Base-by-base conservation (phyloP, 1,284 basidiomycete species). In the Kalmanozyma brasiliensis region DNA sequence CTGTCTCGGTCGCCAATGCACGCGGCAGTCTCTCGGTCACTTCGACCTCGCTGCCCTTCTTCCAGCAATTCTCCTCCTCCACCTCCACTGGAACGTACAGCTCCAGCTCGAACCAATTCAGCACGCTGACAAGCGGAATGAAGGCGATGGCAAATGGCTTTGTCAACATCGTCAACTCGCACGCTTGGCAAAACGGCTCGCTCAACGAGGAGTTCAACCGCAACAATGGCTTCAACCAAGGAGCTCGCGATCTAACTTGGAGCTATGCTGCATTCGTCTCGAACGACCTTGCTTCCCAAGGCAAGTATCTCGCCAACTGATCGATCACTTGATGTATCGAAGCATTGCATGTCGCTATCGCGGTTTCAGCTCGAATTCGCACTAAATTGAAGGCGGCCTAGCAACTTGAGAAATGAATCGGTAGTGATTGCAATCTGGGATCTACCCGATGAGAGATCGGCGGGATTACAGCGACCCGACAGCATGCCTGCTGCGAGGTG, bases 181-280 rank as follows among this genome's bases (percentile, higher is more conserved):
- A 70, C 47, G 52, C 63, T 4, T 59, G 57, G 49, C 17, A 45
- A 17, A 77, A 77, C 43, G 75, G 73, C 8, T 68, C 63, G 26
- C 20, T 77, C 17, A 61, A 66, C 38, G 75, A 77, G 56, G 49
- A 73, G 46, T 72, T 75, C 34, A 52, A 58, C 42, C 52, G 67
- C 13, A 35, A 66, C 43, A 67, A 47, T 10, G 75, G 75, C 36
- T 68, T 40, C 48, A 70, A 68, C 24, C 49, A 59, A 26, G 75
- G 75, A 26, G 75, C 75, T 1, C 40, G 75, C 11, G 75, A 77
- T 43, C 46, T 77, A 14, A 77, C 75, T 26, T 77, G 75, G 75
- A 58, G 48, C 34, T 75, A 77, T 52, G 75, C 74, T 3, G 68
- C 75, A 7, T 75, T 70, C 24, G 52, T 70, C 23, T 41, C 36